phyloP scores from a whole-genome alignment of 805 yeast species.

The Metschnikowia sp. region DNA sequence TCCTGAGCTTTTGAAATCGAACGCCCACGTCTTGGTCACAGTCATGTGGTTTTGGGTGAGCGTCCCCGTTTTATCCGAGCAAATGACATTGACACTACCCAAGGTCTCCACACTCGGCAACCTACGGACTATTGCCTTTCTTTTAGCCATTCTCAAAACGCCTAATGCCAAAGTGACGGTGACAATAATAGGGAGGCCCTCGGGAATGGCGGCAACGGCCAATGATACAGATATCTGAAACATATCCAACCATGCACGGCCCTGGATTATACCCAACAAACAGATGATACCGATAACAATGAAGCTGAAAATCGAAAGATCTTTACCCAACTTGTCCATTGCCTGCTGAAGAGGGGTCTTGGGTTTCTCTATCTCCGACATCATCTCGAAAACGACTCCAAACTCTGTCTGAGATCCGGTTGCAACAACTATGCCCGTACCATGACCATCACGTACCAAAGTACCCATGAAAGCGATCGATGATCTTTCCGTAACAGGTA shows the following conservation, averaged over 20 bases:
- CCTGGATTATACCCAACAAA: constrained; percentile 83
- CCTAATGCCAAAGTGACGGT: constrained; percentile 97
- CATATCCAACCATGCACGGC: constrained; percentile 96
- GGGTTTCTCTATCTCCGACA: constrained; percentile 93
- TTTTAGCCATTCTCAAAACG: constrained; percentile 91
- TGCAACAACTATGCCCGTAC: constrained; percentile 87
- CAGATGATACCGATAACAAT: constrained; percentile 89
- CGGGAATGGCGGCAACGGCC: constrained; percentile 99
- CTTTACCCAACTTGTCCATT: constrained; percentile 94
- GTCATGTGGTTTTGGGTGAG: constrained; percentile 91
- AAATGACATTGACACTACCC: constrained; percentile 90
- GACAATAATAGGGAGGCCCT: constrained; percentile 96
- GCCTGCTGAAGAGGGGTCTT: constrained; percentile 94
- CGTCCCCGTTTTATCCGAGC: constrained; percentile 90
- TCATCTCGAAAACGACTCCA: constrained; percentile 93
- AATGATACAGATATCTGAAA: constrained; percentile 94
- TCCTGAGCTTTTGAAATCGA: constrained; percentile 48
- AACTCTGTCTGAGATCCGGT: constrained; percentile 89
- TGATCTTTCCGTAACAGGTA: constrained; percentile 65
- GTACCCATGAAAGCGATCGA: constrained; percentile 97
- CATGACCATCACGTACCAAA: constrained; percentile 92
- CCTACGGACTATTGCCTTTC: constrained; percentile 90
- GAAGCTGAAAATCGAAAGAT: constrained; percentile 80
- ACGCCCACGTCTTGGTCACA: constrained; percentile 77
- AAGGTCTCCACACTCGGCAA: constrained; percentile 93